Base-by-base conservation (phyloP, 1,284 basidiomycete species). In the Austroboletus rostrupii region DNA sequence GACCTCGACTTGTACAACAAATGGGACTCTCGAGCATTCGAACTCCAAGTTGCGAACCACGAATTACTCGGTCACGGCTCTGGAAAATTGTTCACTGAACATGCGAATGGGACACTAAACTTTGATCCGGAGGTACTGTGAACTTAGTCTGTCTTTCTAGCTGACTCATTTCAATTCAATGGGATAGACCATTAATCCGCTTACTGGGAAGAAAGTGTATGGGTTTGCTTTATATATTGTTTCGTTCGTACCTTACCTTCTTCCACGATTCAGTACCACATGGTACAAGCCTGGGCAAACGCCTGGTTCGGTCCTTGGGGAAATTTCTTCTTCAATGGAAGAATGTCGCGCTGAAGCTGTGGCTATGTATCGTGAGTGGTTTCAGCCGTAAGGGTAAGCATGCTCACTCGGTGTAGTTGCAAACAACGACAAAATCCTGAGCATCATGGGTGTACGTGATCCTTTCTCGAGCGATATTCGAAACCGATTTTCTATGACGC, bases 281-380 rank as follows among this genome's bases (percentile, higher is more conserved):
- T 92, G 90, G 90, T 92, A 92, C 68, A 87, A 87, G 63, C 78
- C 85, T 43, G 90, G 89, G 6, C 87, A 91, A 66, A 90, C 87
- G 1, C 77, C 87, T 23, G 86, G 81, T 48, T 83, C 87, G 4
- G 83, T 91, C 6, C 75, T 92, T 2, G 90, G 90, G 1, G 85
- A 90, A 56, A 86, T 91, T 4, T 90, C 87, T 3, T 90, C 88
- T 0, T 92, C 89, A 0, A 81, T 92, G 79, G 90, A 92, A 66
- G 90, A 92, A 71, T 92, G 90, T 59, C 81, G 90, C 21, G 90
- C 90, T 3, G 90, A 92, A 68, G 79, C 87, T 6, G 90, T 90
- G 19, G 86, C 87, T 0, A 71, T 91, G 36, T 92, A 80, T 67
- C 75, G 87, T 87, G 58, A 70, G 83, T 72, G 21, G 5, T 17